These are phyloP conservation scores for Aureobasidium subglaciale DNA, from an alignment of 2,329 filamentous ascomycete genomes.

Conservation along the genomic window DNA sequence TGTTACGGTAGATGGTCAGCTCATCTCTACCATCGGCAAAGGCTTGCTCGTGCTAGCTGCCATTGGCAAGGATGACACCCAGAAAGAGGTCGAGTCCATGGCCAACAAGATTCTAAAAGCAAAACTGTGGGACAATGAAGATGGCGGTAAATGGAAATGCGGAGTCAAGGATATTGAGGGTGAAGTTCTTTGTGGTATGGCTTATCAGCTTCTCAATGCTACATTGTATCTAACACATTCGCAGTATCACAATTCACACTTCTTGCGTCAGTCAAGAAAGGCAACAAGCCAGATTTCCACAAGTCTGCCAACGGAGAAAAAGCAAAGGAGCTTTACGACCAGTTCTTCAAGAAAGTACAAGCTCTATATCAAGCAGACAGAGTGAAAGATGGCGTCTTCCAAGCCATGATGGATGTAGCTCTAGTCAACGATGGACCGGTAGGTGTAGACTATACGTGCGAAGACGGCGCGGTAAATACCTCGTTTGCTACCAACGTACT, in stretches of 20 bases:
- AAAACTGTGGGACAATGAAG: conserved; percentile 82
- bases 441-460: conserved; percentile 53
- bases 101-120: conserved; percentile 83
- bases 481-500: conserved; percentile 16
- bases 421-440: conserved; percentile 79
- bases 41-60: conserved; percentile 88
- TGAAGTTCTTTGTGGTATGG: conserved; percentile 85
- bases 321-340: conserved; percentile 73
- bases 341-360: conserved; percentile 72
- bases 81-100: conserved; percentile 77
- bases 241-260: conserved; percentile 95
- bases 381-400: conserved; percentile 94
- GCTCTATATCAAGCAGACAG: conserved; percentile 63
- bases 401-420: conserved; percentile 97
- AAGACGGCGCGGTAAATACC: conserved; percentile 49
- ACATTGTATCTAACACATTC: not conserved
- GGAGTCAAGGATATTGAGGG: conserved; percentile 82
- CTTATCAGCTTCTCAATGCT: not conserved
- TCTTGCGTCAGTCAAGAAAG: conserved; percentile 87
- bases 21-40: conserved; percentile 85
- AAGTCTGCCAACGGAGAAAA: conserved; percentile 72
- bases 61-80: conserved; percentile 81
- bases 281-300: conserved; percentile 91
- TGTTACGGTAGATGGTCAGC: conserved; percentile 84
- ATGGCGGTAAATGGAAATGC: conserved; percentile 79